Conservation (phyloP, 2,329 filamentous ascomycete species). For the Rhynchosporium secalis region DNA sequence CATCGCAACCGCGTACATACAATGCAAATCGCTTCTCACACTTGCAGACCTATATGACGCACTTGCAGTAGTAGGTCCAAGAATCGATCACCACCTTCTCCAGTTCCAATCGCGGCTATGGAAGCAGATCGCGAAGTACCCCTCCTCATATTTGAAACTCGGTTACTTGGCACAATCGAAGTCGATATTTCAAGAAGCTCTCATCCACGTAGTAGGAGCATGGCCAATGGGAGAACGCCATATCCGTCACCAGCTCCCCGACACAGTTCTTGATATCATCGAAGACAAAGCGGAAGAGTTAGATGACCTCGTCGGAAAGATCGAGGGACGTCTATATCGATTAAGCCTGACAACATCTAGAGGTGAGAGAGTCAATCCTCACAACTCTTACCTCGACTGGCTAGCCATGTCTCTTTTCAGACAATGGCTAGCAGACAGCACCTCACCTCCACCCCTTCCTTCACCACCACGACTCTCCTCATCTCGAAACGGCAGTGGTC, state of each 20-base stretch:
- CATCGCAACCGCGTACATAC: constrained; percentile 88
- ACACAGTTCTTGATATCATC: constrained; percentile 80
- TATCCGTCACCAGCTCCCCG: constrained; percentile 70
- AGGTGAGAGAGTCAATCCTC: constrained; percentile 80
- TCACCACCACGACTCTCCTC: constrained; percentile 41
- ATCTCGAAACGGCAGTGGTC: constrained; percentile 27
- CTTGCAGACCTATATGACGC: constrained; percentile 96
- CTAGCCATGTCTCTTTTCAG: constrained; percentile 83
- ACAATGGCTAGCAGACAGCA: constrained; percentile 92
- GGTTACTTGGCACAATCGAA: constrained; percentile 83
- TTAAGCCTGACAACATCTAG: constrained; percentile 72
- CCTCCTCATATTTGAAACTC: constrained; percentile 85
- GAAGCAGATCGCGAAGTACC: constrained; percentile 97
- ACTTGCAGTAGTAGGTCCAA: constrained; percentile 79
- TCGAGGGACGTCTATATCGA: constrained; percentile 81
- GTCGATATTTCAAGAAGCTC: constrained; percentile 81
- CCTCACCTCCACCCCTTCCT: constrained; percentile 65
- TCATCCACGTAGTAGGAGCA: constrained; percentile 92
- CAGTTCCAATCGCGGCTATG: constrained; percentile 89
- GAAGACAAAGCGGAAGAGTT: constrained; percentile 95
- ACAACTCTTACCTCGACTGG: constrained; percentile 85
- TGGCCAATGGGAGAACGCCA: constrained; percentile 83
- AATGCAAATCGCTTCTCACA: constrained; percentile 85
- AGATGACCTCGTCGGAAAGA: constrained; percentile 74
- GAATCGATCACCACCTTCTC: constrained; percentile 90